phyloP scores from a whole-genome alignment of 768 basidiomycete genomes.

The Chiua virens region DNA sequence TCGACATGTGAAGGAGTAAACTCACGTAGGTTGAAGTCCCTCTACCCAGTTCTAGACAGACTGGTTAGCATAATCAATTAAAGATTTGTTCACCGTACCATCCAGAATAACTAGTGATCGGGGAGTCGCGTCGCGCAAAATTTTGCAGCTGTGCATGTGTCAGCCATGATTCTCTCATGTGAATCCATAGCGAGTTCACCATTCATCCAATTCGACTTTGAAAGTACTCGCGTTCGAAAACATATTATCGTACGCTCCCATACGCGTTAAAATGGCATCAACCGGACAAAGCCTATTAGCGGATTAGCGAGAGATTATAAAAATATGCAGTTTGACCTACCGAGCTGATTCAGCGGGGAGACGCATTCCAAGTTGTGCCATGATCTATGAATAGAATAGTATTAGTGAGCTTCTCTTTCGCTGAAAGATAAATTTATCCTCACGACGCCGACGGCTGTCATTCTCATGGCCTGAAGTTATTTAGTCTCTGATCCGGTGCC shows the following conservation, averaged over 20 bases:
- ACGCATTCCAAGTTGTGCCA: conserved; percentile 95
- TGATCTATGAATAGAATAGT: conserved; percentile 47
- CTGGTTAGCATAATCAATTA: conserved; percentile 9
- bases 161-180: not conserved
- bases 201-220: conserved; percentile 98
- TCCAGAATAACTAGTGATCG: conserved; percentile 93
- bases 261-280: conserved; percentile 90
- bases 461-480: conserved; percentile 69
- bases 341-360: conserved; percentile 84
- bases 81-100: conserved; percentile 48
- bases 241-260: conserved; percentile 99
- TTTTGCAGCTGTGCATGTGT: conserved; percentile 70
- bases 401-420: conserved; percentile 3
- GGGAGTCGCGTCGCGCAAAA: conserved; percentile 90
- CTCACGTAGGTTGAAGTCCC: conserved; percentile 92
- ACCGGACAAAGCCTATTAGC: conserved; percentile 73
- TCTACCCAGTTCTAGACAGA: conserved; percentile 77
- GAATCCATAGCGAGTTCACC: conserved; percentile 44
- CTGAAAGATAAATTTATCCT: conserved; percentile 23
- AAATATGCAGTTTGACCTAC: conserved; percentile 37
- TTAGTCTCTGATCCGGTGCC: not conserved
- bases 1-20: conserved; percentile 1
- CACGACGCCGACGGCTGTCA: conserved; percentile 93
- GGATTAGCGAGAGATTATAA: conserved; percentile 2
- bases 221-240: conserved; percentile 94